Evolutionary conservation across 2,329 filamentous ascomycete species (phyloP), one percentile per base, ranked within the genome.

Genomic region (Hypocrella siamensis): DNA sequence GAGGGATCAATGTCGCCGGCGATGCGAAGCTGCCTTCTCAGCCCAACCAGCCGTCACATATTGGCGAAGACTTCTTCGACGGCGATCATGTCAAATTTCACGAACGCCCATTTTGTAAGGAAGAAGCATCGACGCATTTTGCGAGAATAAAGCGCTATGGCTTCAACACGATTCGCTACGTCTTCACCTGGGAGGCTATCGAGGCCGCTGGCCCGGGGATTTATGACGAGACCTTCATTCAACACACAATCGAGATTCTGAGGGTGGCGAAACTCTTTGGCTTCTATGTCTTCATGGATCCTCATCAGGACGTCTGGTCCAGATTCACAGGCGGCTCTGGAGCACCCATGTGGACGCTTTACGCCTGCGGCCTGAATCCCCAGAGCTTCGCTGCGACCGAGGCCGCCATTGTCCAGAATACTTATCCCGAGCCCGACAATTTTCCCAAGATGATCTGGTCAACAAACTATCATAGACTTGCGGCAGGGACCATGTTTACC

Each of bases 401-500:
- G 55, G 88, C 88, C 4, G 84, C 90, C 24, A 70, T 96, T 37
- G 88, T 98, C 6, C 90, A 98, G 32, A 98, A 96, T 47, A 92
- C 82, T 2, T 94, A 83, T 49, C 75, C 82, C 8, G 70, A 93
- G 15, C 84, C 86, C 7, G 76, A 76, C 17, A 68, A 77, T 1
- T 98, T 88, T 42, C 90, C 90, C 17, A 96, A 94, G 60, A 98
- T 98, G 92, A 88, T 96, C 35, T 98, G 90, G 90, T 85, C 88
- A 12, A 96, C 92, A 31, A 98, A 98, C 51, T 98, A 98, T 54
- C 80, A 75, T 38, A 73, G 90, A 17, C 64, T 96, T 31, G 86
- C 79, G 3, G 81, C 79, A 31, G 83, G 86, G 42, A 86, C 84
- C 28, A 84, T 96, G 43, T 96, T 94, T 51, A 93, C 88, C 0